Evolutionary conservation across 148 eudicot species (phyloP).

Genomic region (Amaranthus palmeri): DNA sequence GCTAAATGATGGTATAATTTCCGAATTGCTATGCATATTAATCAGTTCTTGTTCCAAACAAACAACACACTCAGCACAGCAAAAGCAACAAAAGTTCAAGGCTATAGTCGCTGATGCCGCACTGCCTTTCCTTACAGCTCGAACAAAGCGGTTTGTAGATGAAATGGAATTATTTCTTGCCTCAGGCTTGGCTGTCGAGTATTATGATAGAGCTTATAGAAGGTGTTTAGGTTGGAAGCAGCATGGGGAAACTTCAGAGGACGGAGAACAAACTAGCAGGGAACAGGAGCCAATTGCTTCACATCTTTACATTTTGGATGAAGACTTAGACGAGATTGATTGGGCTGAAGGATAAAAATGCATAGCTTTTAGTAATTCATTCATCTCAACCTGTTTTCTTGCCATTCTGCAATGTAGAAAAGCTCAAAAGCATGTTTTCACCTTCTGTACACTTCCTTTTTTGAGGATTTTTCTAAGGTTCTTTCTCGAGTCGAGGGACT

Average conservation of each 20-base stretch:
- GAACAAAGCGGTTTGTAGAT: conserved; percentile 58
- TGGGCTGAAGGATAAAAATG: conserved; percentile 11
- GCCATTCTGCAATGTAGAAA: neutral
- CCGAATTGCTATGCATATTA: conserved; percentile 3
- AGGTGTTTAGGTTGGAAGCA: conserved; percentile 54
- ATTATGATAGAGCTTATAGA: conserved; percentile 62
- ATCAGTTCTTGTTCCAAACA: conserved; percentile 43
- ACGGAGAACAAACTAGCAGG: conserved; percentile 25
- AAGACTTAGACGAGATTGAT: conserved; percentile 44
- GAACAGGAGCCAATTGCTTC: conserved; percentile 31
- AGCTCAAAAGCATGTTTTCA: neutral
- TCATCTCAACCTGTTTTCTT: neutral
- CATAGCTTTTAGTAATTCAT: neutral
- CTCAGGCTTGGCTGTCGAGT: conserved; percentile 65
- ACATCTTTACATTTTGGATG: conserved; percentile 46
- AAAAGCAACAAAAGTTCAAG: conserved; percentile 50
- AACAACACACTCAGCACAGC: conserved; percentile 27
- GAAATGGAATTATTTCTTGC: conserved; percentile 76
- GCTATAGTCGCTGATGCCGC: conserved; percentile 50
- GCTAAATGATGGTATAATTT: neutral
- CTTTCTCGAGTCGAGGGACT: too few relatives aligned
- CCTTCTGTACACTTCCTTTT: neutral
- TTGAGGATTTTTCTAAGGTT: too few relatives aligned
- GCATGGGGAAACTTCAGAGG: conserved; percentile 32
- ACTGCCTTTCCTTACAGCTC: conserved; percentile 59